Evolutionary conservation across 1,284 basidiomycete genomes (phyloP), one percentile per base, ranked within the genome.

Genomic region (Calocybe gambosa): DNA sequence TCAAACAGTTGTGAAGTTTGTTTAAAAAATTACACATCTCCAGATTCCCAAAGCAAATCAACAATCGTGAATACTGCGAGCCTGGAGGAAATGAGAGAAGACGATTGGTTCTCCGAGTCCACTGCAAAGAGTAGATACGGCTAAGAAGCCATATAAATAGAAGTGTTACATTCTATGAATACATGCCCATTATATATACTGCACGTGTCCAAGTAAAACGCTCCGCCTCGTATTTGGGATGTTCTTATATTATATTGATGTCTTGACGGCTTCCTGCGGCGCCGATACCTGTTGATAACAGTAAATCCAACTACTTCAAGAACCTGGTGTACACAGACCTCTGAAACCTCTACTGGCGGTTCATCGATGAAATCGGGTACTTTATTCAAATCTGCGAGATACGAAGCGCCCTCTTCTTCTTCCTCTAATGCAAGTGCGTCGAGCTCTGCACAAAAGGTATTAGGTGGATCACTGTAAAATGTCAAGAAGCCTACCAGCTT

Each of bases 281-380:
- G 55, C 58, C 29, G 67, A 63, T 29, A 64, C 66, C 74, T 69
- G 55, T 19, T 21, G 29, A 46, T 15, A 45, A 26, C 16, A 20
- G 36, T 25, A 28, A 6, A 31, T 7, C 9, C 5, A 9, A 26
- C 15, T 9, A 10, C 10, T 16, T 28, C 16, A 7, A 9, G 16
- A 5, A 36, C 49, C 54, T 41, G 25, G 36, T 31, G 21, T 18
- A 16, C 25, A 58, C 66, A 40, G 47, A 81, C 85, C 69, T 87
- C 82, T 47, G 60, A 59, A 19, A 73, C 31, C 56, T 85, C 85
- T n/a, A 80, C 66, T 18, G 92, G 92, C 21, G 87, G 69, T 49
- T 92, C 83, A 60, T 96, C 93, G 13, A 94, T 71, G 63, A 95
- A 93, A 62, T 95, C 92, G 39, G 93, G 93, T 25, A 80, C 80